Evolutionary conservation across 371 early-diverging fungal species (phyloP).

Genomic region (Mortierella sp.): DNA sequence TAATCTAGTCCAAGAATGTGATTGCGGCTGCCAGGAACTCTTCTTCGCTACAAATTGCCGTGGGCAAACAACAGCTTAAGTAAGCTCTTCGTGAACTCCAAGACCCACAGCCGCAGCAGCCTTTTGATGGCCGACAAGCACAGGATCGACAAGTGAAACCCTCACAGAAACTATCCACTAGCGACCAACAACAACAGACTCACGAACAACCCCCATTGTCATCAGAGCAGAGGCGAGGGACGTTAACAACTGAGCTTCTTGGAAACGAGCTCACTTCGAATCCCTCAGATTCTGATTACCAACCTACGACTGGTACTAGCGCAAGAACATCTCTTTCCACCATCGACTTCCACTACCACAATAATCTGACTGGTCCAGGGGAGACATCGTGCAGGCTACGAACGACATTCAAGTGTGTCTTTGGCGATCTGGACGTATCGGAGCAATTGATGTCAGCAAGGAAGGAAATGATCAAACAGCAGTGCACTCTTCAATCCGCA

Average conservation of each 20-base stretch:
- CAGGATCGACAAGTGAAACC: too few species aligned
- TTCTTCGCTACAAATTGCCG: constrained; percentile 25
- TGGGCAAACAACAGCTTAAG: constrained; percentile 26
- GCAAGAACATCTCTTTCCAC: constrained; percentile 17
- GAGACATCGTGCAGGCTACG: constrained; percentile 14
- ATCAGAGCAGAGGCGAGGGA: neutral
- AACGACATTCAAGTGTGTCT: constrained; percentile 11
- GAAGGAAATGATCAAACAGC: constrained; percentile 19
- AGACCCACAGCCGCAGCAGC: constrained; percentile 13
- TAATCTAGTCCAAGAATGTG: constrained; percentile 26
- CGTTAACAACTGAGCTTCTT: constrained; percentile 13
- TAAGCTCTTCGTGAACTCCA: constrained; percentile 28
- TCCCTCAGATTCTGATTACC: constrained; percentile 12
- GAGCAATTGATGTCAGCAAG: constrained; percentile 25
- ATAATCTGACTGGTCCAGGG: constrained; percentile 26
- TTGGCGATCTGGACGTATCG: constrained; percentile 20
- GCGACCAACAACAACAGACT: constrained; percentile 9
- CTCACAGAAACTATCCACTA: too few species aligned
- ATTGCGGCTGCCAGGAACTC: constrained; percentile 31
- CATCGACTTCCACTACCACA: constrained; percentile 14
- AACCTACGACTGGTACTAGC: constrained; percentile 7
- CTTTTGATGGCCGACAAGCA: too few species aligned
- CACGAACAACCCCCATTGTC: constrained; percentile 1
- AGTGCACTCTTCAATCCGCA: constrained; percentile 7
- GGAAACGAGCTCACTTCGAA: constrained; percentile 5